Evolutionary conservation across 129 eudicot species (phyloP), one percentile per base, ranked within the genome.

Genomic region (Flaveria robusta): DNA sequence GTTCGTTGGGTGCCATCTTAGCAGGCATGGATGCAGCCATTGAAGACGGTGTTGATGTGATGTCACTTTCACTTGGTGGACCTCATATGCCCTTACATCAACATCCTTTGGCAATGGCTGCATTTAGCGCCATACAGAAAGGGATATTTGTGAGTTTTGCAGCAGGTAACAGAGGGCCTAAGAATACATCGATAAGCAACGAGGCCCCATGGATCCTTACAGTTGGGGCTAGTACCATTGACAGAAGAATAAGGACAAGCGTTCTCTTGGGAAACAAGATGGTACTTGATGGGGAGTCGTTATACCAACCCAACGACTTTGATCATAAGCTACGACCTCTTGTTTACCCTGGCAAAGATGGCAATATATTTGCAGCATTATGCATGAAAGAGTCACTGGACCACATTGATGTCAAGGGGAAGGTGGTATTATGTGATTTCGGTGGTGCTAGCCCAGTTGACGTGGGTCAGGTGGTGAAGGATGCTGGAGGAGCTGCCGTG

Each of bases 121-220:
- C 63, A 3, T 55, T 55, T 2, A 55, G 90, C 51, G 92, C 92
- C 29, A 79, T 81, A 16, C 86, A 83, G 27, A 83, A 85, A 66
- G 93, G 93, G 4, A 84, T 88, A 3, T 83, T 88, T 14, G 88
- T 88, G 23, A 86, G 88, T 72, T 83, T 85, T 67, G 67, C 93
- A 2, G 93, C 88, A 0, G 90, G 93, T 20, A 88, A 88, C 46
- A n/a, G 11, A 0, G 93, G 93, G 11, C 90, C 93, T 3, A 4
- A 1, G 0, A 72, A 69, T 52, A 31, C 41, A 11, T 39, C 82
- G 0, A 41, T 84, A n/a, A 55, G 75, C 5, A 88, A 88, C 18
- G 93, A 70, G 41, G 87, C 88, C 51, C 93, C 90, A 13, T 88
- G 93, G 93, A 74, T 86, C 54, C 86, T 88, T 24, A 88, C 93